These are phyloP conservation scores for Termitomyces sp. DNA, from an alignment of 768 basidiomycete species.

Conservation along the genomic window DNA sequence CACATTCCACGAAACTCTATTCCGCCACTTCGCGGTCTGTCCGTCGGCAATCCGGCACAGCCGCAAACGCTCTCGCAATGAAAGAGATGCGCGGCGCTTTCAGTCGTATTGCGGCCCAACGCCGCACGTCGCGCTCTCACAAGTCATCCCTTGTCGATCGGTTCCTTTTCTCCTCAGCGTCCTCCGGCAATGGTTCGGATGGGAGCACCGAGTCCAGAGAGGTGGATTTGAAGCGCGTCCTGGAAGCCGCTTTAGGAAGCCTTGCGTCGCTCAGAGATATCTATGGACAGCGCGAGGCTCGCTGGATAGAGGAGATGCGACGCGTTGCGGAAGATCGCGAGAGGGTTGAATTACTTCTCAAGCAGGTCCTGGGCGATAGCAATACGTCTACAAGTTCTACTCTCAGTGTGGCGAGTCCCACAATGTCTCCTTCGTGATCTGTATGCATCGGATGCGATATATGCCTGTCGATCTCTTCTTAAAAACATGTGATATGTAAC, in stretches of 20 bases:
- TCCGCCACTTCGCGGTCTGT: conserved; percentile 63
- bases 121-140: conserved; percentile 40
- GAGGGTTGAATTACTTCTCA: conserved; percentile 57
- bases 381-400: not conserved
- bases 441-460: too few relatives aligned
- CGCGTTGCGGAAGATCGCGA: conserved; percentile 64
- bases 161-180: conserved; percentile 38
- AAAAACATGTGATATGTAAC: not conserved
- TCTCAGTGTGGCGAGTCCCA: conserved; percentile 1
- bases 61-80: conserved; percentile 46
- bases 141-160: conserved; percentile 42
- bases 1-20: conserved; percentile 65
- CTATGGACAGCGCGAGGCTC: conserved; percentile 62
- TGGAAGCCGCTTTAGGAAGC: conserved; percentile 65
- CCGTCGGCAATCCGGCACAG: conserved; percentile 42
- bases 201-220: conserved; percentile 48
- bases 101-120: conserved; percentile 51
- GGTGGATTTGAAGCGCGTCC: conserved; percentile 60
- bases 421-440: not conserved
- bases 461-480: not conserved
- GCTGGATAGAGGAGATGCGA: conserved; percentile 70
- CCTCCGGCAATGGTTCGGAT: conserved; percentile 51
- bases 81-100: conserved; percentile 51
- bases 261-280: conserved; percentile 57
- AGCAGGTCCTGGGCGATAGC: conserved; percentile 50